Conservation (phyloP, 768 basidiomycete species). For the Xerocomellus amylosporus region DNA sequence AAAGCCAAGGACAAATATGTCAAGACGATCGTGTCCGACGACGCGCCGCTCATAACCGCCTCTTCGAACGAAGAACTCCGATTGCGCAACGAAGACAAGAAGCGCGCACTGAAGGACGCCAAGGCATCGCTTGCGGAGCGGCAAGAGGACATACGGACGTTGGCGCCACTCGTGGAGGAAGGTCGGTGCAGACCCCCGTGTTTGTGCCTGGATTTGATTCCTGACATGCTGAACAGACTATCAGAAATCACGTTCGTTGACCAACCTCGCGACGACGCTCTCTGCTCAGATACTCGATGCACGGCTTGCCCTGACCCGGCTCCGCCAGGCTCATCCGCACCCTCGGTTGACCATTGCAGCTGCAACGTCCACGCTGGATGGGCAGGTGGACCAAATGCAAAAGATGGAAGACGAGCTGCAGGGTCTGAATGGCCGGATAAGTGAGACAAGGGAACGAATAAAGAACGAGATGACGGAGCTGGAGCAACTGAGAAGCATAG, state of each 20-base stretch:
- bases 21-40: conserved; percentile 82
- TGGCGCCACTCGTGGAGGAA: conserved; percentile 68
- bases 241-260: conserved; percentile 48
- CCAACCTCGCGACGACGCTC: conserved; percentile 54
- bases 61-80: conserved; percentile 73
- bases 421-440: conserved; percentile 46
- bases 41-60: conserved; percentile 75
- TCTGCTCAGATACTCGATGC: conserved; percentile 81
- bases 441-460: conserved; percentile 56
- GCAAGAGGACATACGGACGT: conserved; percentile 56
- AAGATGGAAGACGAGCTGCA: conserved; percentile 65
- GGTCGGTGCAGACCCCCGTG: conserved; percentile 37
- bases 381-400: conserved; percentile 80
- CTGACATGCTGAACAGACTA: conserved; percentile 47
- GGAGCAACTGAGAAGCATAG: conserved; percentile 59
- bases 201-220: neutral
- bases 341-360: conserved; percentile 75
- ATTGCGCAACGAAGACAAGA: conserved; percentile 64
- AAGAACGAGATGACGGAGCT: conserved; percentile 55
- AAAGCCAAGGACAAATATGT: conserved; percentile 89
- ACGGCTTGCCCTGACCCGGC: conserved; percentile 72
- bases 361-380: conserved; percentile 70
- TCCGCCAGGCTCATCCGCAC: conserved; percentile 76
- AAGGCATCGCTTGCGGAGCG: conserved; percentile 63
- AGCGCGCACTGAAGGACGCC: conserved; percentile 59